phyloP scores from a whole-genome alignment of 2,329 filamentous ascomycete species.

The Fusarium ramigenum region DNA sequence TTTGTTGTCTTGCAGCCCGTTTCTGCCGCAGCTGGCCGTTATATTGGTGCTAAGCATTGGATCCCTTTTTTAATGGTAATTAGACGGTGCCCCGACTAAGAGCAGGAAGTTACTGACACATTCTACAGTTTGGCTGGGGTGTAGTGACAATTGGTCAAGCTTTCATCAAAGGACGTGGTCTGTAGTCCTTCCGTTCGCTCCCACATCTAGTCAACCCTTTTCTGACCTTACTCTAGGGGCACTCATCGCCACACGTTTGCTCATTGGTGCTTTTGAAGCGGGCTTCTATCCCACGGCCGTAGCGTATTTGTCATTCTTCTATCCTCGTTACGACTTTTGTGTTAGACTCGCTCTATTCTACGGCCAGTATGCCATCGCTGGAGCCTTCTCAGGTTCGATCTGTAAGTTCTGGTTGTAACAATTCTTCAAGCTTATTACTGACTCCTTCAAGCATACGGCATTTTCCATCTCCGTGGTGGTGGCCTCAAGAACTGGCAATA shows the following conservation, averaged over 20 bases:
- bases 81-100: background rate
- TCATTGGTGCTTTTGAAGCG: slow-evolving; percentile 43
- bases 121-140: slow-evolving; percentile 39
- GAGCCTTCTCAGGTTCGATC: slow-evolving; percentile 43
- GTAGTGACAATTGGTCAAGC: slow-evolving; percentile 40
- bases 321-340: slow-evolving; percentile 39
- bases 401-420: slow-evolving; percentile 17
- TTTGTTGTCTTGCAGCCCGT: slow-evolving; percentile 41
- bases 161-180: slow-evolving; percentile 40
- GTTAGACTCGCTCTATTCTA: slow-evolving; percentile 43
- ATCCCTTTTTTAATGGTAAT: slow-evolving; percentile 42
- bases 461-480: slow-evolving; percentile 39
- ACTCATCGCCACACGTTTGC: slow-evolving; percentile 40
- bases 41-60: slow-evolving; percentile 41
- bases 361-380: slow-evolving; percentile 42
- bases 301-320: slow-evolving; percentile 42
- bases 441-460: slow-evolving; percentile 37
- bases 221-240: slow-evolving; percentile 28
- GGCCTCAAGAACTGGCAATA: slow-evolving; percentile 68
- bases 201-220: background rate
- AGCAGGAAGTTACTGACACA: slow-evolving; percentile 10
- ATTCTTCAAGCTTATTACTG: background rate
- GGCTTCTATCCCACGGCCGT: slow-evolving; percentile 45
- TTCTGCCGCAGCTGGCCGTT: slow-evolving; percentile 41
- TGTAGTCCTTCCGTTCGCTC: background rate